These are phyloP conservation scores for Streptanthus diversifolius DNA, from an alignment of 345 rosid genomes.

Conservation along the genomic window DNA sequence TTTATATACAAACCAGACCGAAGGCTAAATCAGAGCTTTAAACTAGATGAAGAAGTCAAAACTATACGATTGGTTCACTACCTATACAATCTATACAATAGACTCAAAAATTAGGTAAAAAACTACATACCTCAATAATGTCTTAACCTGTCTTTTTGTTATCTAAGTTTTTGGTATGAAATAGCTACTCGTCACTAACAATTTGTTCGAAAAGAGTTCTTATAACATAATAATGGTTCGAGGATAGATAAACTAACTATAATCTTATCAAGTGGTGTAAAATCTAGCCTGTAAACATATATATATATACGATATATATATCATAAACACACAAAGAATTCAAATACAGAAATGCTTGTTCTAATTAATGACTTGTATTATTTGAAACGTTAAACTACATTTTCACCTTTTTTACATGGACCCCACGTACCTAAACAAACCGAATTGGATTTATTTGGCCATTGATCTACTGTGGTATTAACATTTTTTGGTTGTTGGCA, in stretches of 20 bases:
- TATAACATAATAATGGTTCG: not conserved
- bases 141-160: not conserved
- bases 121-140: too few relatives aligned
- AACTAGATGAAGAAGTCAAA: not conserved
- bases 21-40: not conserved
- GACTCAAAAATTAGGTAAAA: not conserved
- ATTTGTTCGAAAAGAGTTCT: not conserved
- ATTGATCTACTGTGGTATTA: not conserved
- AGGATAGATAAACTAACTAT: not conserved
- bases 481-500: not conserved
- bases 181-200: conserved; percentile 2
- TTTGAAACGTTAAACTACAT: not conserved
- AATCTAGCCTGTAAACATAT: not conserved
- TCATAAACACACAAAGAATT: not conserved
- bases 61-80: not conserved
- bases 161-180: not conserved
- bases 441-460: not conserved
- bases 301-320: not conserved
- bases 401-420: not conserved
- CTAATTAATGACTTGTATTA: not conserved
- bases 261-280: not conserved
- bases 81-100: not conserved
- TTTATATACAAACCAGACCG: not conserved
- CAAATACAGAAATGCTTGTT: not conserved
- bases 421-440: not conserved